Percentiles rank a stretch among this genome's conserved stretches.
Conservation (phyloP, 2,329 filamentous ascomycete species). For the Pyrenochaeta sp. region DNA sequence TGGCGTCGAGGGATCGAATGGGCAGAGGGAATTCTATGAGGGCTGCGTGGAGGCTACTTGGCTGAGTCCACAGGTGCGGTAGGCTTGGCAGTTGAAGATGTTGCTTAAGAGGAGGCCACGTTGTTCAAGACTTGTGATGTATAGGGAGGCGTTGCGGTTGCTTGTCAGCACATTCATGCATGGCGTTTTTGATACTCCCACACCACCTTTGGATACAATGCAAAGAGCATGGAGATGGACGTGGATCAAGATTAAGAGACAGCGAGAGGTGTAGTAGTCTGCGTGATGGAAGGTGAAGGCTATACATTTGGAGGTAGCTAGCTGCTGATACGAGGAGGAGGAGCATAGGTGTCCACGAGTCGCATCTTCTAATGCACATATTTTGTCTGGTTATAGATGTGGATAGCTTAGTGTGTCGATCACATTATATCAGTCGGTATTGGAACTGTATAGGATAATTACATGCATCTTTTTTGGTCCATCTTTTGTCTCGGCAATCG, state of each 20-base stretch:
- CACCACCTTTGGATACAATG: slow-evolving; percentile 13
- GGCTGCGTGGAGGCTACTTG: slow-evolving; percentile 50
- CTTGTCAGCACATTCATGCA: slow-evolving; percentile 28
- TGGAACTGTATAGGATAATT: slow-evolving; percentile 5
- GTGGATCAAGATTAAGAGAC: neutral
- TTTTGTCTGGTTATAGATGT: neutral
- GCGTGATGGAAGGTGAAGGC: neutral
- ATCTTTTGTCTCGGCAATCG: too few relatives aligned
- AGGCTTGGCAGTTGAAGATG: slow-evolving; percentile 4
- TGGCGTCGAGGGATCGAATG: slow-evolving; percentile 44
- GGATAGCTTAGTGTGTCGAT: neutral
- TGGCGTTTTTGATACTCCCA: slow-evolving; percentile 35
- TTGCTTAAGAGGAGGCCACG: slow-evolving; percentile 9
- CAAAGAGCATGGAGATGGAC: neutral
- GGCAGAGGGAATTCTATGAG: slow-evolving; percentile 39
- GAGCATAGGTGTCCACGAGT: neutral
- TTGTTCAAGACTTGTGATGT: slow-evolving; percentile 14
- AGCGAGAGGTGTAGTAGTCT: neutral
- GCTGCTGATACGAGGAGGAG: neutral
- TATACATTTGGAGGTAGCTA: neutral
- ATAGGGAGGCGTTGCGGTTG: slow-evolving; percentile 37
- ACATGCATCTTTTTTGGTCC: neutral
- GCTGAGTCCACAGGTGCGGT: slow-evolving; percentile 45
- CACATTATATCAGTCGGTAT: slow-evolving; percentile 1
- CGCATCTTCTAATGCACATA: neutral